Percentiles rank a stretch among this genome's conserved stretches.
These are phyloP conservation scores for Multifurca ochricompacta DNA, from an alignment of 768 basidiomycete species.

Conservation along the genomic window DNA sequence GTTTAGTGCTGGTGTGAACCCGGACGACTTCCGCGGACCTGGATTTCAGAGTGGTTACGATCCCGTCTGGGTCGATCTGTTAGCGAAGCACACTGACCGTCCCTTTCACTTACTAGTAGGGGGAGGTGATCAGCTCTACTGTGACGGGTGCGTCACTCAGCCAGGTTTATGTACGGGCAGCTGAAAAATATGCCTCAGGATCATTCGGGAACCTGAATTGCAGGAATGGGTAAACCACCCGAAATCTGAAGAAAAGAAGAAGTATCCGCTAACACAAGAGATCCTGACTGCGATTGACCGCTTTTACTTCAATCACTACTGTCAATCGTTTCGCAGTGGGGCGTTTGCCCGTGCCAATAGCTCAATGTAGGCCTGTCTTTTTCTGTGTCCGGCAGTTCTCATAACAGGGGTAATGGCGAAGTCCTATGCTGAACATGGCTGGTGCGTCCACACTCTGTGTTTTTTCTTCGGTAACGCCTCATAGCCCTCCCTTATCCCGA, in stretches of 20 bases:
- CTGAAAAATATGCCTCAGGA: conserved; percentile 29
- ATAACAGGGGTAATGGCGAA: conserved; percentile 24
- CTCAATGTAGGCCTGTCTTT: conserved; percentile 57
- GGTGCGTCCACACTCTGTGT: conserved; percentile 36
- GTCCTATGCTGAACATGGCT: conserved; percentile 84
- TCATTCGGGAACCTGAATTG: conserved; percentile 83
- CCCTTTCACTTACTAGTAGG: conserved; percentile 92
- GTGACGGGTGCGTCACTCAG: conserved; percentile 51
- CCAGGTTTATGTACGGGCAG: background rate
- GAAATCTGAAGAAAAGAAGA: conserved; percentile 52
- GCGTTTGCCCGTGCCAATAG: conserved; percentile 89
- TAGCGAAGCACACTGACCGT: conserved; percentile 65
- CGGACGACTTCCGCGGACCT: conserved; percentile 76
- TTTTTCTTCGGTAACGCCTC: background rate
- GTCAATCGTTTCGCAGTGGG: conserved; percentile 74
- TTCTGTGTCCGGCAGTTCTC: background rate
- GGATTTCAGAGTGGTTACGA: conserved; percentile 79
- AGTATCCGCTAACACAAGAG: conserved; percentile 56
- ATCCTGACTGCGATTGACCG: conserved; percentile 73
- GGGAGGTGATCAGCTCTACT: conserved; percentile 91
- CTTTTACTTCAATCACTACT: conserved; percentile 89
- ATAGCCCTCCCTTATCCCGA: conserved; percentile 6
- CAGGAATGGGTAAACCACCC: conserved; percentile 72
- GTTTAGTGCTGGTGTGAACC: conserved; percentile 83
- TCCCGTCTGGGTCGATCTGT: conserved; percentile 90